Percentiles rank a stretch among this genome's conserved stretches.
Conservation (phyloP, 345 rosid genomes). For the Aquilaria malaccensis region DNA sequence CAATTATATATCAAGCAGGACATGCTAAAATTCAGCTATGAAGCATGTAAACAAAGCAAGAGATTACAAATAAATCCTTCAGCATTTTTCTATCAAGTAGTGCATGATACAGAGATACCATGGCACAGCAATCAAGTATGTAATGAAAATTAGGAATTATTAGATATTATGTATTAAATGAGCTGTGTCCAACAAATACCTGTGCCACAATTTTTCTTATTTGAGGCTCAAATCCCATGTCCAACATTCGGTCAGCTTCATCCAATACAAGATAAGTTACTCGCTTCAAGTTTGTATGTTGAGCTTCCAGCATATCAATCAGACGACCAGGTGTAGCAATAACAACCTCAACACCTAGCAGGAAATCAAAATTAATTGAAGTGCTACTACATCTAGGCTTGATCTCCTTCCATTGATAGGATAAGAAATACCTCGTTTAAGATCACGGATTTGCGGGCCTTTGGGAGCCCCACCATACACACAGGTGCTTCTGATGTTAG, state of each 20-base stretch:
- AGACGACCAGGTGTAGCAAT: constrained; percentile 99
- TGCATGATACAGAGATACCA: no score
- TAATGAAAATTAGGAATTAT: no score
- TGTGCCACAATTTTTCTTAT: constrained; percentile 84
- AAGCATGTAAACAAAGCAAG: no score
- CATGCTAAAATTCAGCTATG: no score
- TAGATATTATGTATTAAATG: no score
- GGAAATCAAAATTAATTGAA: constrained; percentile 11
- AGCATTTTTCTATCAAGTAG: no score
- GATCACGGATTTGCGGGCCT: constrained; percentile 97
- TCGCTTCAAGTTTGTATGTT: constrained; percentile 69
- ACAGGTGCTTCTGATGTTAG: constrained; percentile 79
- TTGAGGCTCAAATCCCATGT: constrained; percentile 99
- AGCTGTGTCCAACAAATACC: constrained; percentile 23
- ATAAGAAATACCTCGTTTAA: constrained; percentile 54
- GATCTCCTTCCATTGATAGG: not conserved
- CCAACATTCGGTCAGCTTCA: constrained; percentile 97
- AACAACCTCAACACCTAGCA: constrained; percentile 86
- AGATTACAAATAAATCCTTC: no score
- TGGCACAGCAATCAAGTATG: no score
- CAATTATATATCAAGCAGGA: no score
- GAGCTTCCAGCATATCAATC: constrained; percentile 90
- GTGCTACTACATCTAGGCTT: not conserved
- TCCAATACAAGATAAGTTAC: constrained; percentile 95
- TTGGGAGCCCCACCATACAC: constrained; percentile 96